A percentile compares a stretch with the other conserved stretches of the same genome.
phyloP scores from a whole-genome alignment of 2,329 filamentous ascomycete genomes.

The Orbilia quercus region DNA sequence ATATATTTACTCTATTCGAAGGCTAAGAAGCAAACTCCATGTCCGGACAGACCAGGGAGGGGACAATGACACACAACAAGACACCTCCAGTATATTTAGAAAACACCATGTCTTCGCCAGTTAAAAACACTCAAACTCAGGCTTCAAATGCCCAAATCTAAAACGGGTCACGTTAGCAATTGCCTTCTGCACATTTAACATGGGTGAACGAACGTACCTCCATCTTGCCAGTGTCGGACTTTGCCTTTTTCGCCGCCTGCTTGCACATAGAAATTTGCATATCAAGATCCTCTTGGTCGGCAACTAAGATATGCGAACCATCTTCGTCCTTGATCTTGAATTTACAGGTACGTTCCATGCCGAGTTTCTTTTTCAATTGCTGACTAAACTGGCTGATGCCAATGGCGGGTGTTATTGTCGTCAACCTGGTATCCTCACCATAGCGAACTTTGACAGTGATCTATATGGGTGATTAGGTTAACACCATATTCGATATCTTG shows the following conservation, averaged over 20 bases:
- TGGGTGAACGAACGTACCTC: conserved; percentile 75
- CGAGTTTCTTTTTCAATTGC: conserved; percentile 87
- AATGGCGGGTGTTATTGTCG: conserved; percentile 80
- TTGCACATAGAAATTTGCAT: conserved; percentile 80
- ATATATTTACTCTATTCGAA: no score
- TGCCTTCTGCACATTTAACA: conserved; percentile 2
- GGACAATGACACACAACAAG: conserved; percentile 1
- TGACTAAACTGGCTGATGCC: conserved; percentile 82
- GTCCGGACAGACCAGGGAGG: no score
- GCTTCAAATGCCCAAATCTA: conserved; percentile 55
- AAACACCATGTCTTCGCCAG: no score
- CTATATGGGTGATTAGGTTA: conserved; percentile 64
- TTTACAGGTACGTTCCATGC: conserved; percentile 80
- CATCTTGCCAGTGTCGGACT: conserved; percentile 88
- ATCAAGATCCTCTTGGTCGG: conserved; percentile 94
- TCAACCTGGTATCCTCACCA: conserved; percentile 87
- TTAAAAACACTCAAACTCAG: neutral
- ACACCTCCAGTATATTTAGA: no score
- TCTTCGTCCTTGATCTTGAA: conserved; percentile 88
- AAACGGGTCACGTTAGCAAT: conserved; percentile 1
- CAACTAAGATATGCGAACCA: conserved; percentile 96
- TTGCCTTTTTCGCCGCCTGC: conserved; percentile 76
- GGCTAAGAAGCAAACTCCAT: no score
- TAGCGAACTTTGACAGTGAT: conserved; percentile 89
- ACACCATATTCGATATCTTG: neutral